Conservation (phyloP, 2,329 filamentous ascomycete species). For the Clonostachys sp. region DNA sequence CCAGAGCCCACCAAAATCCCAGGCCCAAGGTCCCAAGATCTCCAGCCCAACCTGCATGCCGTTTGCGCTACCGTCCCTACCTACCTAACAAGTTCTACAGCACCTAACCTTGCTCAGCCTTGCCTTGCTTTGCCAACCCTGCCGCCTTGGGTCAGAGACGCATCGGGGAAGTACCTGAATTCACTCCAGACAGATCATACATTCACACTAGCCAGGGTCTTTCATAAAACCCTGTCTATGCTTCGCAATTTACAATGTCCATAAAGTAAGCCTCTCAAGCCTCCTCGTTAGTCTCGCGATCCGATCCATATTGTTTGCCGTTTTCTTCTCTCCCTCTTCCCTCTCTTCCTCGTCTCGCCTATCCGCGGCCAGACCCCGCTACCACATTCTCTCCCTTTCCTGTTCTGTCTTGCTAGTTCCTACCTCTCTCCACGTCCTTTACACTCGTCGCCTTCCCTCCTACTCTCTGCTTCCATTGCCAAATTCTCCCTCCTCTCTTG, state of each 20-base stretch:
- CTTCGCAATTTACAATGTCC: constrained; percentile 33
- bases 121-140: too few species aligned
- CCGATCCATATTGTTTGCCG: neutral
- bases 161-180: too few species aligned
- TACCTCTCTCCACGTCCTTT: neutral
- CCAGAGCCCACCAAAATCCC: too few species aligned
- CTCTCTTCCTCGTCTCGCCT: neutral
- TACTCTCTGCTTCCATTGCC: neutral
- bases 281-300: constrained; percentile 6
- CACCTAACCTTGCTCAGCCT: too few species aligned
- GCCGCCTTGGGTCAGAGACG: too few species aligned
- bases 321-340: neutral
- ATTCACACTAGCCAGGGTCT: constrained; percentile 1
- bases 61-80: too few species aligned
- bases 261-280: constrained; percentile 47
- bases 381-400: neutral
- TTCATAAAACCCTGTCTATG: neutral
- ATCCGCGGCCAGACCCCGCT: neutral
- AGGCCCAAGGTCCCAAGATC: too few species aligned
- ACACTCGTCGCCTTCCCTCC: neutral
- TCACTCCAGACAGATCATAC: too few species aligned
- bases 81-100: too few species aligned
- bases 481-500: neutral
- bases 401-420: neutral
- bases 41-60: too few species aligned